Base-by-base conservation (phyloP, 345 rosid species). In the Melastoma malabathricum region DNA sequence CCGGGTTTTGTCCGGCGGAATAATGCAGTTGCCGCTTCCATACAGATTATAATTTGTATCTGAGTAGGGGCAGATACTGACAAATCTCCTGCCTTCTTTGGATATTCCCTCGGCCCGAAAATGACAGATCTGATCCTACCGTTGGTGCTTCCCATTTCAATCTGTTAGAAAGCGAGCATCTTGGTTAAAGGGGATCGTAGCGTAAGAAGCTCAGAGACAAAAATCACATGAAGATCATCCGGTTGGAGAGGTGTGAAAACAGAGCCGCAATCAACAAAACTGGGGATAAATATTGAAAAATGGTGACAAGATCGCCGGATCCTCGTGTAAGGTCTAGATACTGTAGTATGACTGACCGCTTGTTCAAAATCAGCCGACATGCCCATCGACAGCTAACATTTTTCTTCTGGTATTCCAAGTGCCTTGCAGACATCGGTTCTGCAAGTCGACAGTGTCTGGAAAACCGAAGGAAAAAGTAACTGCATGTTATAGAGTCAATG, bases 351-450 rank as follows among this genome's bases (percentile, higher is more conserved):
- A 34, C 96, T 80, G 77, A 92, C 98, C 1, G 98, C 98, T 64
- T 55, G 83, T 63, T 92, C 97, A 52, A 92, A 92, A 72, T 92
- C 97, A 56, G 76, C 63, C 0, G 95, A 92, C 98, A 92, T 92
- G 54, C 98, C 98, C 97, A 92, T 92, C 8, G 98, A 92, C 53
- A 92, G 81, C 47, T 84, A 93, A 57, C 95, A 92, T 57, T 87
- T 86, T 47, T 84, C 88, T 72, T 82, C 97, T 10, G 79, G 77
- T 46, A 92, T 73, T 51, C 67, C 85, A 50, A 92, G 89, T 27
- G 68, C 86, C 69, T 74, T 66, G 72, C 97, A 87, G 20, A 92
- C 79, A 73, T 92, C 95, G 48, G 72, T 81, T 79, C 97, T 77
- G 79, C 98, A 84, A 51, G 68, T 81, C 20, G 84, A 77, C 66